Evolutionary conservation across 2,329 filamentous ascomycete genomes (phyloP), one percentile per base, ranked within the genome.

Genomic region (Colletotrichum destructivum): DNA sequence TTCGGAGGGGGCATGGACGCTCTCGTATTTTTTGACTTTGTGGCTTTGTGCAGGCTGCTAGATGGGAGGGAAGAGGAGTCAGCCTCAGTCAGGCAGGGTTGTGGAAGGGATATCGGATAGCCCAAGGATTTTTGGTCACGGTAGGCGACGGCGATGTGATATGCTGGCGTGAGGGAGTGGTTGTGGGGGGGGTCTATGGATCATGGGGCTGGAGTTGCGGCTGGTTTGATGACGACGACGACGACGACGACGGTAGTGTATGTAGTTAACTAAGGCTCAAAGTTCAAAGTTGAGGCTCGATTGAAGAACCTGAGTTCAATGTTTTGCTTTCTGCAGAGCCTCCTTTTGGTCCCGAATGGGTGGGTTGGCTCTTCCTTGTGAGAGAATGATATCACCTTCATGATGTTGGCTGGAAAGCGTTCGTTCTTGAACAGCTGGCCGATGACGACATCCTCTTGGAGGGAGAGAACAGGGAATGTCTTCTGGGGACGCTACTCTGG

Each of bases 21-120:
- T 47, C 18, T 38, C 35, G 35, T 38, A 9, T 4, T 11, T 60
- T 61, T 51, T 40, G 31, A 40, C 46, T 46, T 44, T 40, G 59
- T 18, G 59, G 44, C 59, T 51, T 26, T 40, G 26, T 26, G 26
- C 26, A 51, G 60, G 31, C 60, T 26, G 31, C 60, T 26, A 46
- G 13, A 26, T 2, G 4, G 8, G 46, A 2, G n/a, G 5, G 42
- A n/a, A 42, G 42, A 16, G 23, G 46, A 61, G 26, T 62, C 31
- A 12, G 35, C 6, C 21, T 42, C 26, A 15, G 42, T 44, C 18
- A 26, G 52, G 26, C 8, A 38, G 35, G 18, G 16, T 4, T 35
- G 18, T 18, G 26, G 31, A 31, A 47, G 42, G 26, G 18, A 47
- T 38, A 9, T 31, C 8, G n/a, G 13, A 56, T 31, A 35, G 54